Evolutionary conservation across 306 rosid genomes (phyloP).

Genomic region (Begonia fuchsioides): DNA sequence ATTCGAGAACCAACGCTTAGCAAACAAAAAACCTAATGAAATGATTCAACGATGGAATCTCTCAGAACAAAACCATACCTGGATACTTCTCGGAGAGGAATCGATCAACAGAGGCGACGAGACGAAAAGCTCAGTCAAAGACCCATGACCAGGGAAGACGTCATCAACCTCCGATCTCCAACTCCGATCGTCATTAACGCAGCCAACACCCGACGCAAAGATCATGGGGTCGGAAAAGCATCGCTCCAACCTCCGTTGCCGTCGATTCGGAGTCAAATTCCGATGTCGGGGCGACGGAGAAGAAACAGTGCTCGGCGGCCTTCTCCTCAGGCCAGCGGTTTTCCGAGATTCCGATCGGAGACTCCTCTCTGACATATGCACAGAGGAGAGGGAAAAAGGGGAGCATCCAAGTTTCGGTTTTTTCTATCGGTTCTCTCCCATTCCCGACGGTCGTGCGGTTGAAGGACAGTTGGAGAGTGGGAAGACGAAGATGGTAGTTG

Average conservation of each 20-base stretch:
- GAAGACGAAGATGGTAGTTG: constrained; percentile 7
- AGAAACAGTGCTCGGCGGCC: constrained; percentile 22
- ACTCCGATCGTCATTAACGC: constrained; percentile 9
- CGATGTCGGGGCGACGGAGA: constrained; percentile 23
- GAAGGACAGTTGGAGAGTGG: not conserved
- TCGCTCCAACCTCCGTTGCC: constrained; percentile 48
- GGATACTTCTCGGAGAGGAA: constrained; percentile 22
- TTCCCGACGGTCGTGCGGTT: not conserved
- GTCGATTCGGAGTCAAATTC: constrained; percentile 9
- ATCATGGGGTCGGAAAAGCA: constrained; percentile 48
- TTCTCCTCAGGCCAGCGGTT: constrained; percentile 13
- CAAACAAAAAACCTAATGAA: no score
- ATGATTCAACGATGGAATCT: no score
- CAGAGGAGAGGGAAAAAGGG: not conserved
- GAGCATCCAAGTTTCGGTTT: not conserved
- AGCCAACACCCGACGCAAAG: not conserved
- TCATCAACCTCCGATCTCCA: constrained; percentile 10
- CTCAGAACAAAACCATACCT: constrained; percentile 5
- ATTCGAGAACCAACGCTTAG: no score
- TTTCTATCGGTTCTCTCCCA: not conserved
- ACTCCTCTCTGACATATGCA: constrained; percentile 29
- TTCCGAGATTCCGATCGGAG: constrained; percentile 17
- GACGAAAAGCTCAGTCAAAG: constrained; percentile 23
- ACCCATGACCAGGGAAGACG: constrained; percentile 26
- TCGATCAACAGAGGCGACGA: constrained; percentile 43